Evolutionary conservation across 2,329 filamentous ascomycete species (phyloP).

Genomic region (Colletotrichum incanum): DNA sequence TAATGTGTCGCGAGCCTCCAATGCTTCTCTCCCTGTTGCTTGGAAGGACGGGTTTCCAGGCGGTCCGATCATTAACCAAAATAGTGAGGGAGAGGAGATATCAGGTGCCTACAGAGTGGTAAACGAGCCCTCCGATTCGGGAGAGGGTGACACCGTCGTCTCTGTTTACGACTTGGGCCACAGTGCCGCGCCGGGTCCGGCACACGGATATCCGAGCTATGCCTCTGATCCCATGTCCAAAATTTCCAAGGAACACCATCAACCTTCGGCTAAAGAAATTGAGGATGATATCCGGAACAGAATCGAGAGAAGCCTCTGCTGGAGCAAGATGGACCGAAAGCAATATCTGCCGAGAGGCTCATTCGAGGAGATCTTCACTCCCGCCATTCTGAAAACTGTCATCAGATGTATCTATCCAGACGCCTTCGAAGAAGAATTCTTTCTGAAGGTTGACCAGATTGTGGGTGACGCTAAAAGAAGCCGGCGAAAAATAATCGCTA

Average conservation of each 20-base stretch:
- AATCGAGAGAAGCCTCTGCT: neutral
- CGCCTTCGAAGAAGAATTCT: neutral
- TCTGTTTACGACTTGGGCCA: constrained; percentile 19
- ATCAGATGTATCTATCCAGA: neutral
- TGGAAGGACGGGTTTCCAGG: neutral
- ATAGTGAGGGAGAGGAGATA: no score
- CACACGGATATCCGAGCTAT: no score
- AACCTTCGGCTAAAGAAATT: neutral
- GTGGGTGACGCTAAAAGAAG: neutral
- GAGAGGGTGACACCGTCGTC: neutral
- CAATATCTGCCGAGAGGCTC: constrained; percentile 17
- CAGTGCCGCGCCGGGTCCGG: neutral
- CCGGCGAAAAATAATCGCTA: constrained; percentile 24
- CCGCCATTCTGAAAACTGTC: neutral
- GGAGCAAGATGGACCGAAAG: constrained; percentile 10
- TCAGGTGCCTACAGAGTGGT: no score
- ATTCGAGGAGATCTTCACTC: constrained; percentile 25
- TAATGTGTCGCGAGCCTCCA: neutral
- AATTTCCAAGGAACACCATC: neutral
- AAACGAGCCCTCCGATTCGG: neutral
- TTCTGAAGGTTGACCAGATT: neutral
- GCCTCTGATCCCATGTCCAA: neutral
- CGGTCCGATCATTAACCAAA: neutral
- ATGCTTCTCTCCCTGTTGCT: no score
- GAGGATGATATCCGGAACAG: neutral